Evolutionary conservation across 179 eudicot species (phyloP).

Genomic region (Silene coronaria): DNA sequence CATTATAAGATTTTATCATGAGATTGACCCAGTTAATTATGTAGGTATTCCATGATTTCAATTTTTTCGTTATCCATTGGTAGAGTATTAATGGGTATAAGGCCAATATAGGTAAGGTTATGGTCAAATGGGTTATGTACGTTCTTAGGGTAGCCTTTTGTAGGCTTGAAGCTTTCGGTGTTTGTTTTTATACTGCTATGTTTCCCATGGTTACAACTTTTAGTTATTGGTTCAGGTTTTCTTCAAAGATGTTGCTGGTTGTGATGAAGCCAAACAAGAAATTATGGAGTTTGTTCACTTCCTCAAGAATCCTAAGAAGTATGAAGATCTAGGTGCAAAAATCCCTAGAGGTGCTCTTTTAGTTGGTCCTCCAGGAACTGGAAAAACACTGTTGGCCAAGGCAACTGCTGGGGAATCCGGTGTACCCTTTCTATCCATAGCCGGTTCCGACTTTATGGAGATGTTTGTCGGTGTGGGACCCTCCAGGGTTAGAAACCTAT

Average conservation of each 20-base stretch:
- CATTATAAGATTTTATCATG: neutral
- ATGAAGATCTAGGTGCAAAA: conserved; percentile 64
- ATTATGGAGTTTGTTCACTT: conserved; percentile 76
- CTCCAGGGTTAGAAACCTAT: conserved; percentile 68
- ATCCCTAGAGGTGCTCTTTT: conserved; percentile 72
- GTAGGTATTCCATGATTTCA: too few species aligned
- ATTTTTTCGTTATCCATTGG: too few species aligned
- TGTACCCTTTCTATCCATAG: conserved; percentile 68
- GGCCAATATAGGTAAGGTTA: too few species aligned
- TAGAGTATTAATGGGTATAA: too few species aligned
- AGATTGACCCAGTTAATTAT: too few species aligned
- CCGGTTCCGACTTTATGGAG: conserved; percentile 85
- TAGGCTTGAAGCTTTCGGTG: neutral
- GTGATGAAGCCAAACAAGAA: conserved; percentile 72
- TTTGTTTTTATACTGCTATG: neutral
- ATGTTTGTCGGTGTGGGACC: conserved; percentile 88
- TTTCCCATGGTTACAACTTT: conserved; percentile 1
- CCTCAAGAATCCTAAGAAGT: conserved; percentile 64
- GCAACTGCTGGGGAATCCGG: conserved; percentile 88
- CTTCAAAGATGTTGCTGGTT: conserved; percentile 75
- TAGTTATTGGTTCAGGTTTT: conserved; percentile 33
- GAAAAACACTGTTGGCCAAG: conserved; percentile 77
- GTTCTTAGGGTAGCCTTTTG: neutral
- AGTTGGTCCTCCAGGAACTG: conserved; percentile 91
- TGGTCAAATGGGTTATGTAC: too few species aligned